Evolutionary conservation across 495 filamentous ascomycete species (phyloP), one percentile per base, ranked within the genome.

Genomic region (Aspergillus ostianus): DNA sequence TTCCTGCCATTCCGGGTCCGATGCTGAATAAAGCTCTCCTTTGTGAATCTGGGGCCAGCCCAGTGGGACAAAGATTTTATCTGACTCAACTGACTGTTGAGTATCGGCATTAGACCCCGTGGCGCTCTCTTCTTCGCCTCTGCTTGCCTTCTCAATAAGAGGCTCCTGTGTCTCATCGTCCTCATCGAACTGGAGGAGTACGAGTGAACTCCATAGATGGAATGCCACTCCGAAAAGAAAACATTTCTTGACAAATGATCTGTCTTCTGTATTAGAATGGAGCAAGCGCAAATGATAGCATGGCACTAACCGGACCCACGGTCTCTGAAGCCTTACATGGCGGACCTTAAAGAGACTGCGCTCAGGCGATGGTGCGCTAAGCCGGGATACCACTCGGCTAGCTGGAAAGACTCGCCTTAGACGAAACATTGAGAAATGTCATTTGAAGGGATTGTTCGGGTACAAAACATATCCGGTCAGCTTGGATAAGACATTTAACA

Each of bases 1-100:
- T 48, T 80, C 74, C 63, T 82, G 76, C 88, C 87, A 92, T 68
- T 92, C 90, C 4, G 89, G 87, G 67, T 90, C 86, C 3, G 73
- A 79, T 23, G 78, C 75, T 21, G 78, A 75, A 69, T 91, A 93
- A 15, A 71, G 83, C 47, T 69, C 73, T 29, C 69, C 72, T 67
- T 73, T 77, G 67, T 62, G 77, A 74, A 73, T 75, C 52, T 63
- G 84, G 66, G 75, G 70, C 67, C 77, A 80, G n/a, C 79, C 75
- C 27, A 92, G 70, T 2, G 89, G 87, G 47, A 93, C 82, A 64
- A 93, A 92, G 2, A 85, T 58, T 13, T 65, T 61, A 41, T 73
- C 70, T 48, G 80, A 65, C 62, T 66, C 65, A 51, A 63, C 72
- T n/a, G 70, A 55, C 19, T 77, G 67, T 29, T 76, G 63, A 23